Percentiles rank a stretch among this genome's conserved stretches.
Evolutionary conservation across 306 rosid species (phyloP).

Genomic region (Coriaria nepalensis): DNA sequence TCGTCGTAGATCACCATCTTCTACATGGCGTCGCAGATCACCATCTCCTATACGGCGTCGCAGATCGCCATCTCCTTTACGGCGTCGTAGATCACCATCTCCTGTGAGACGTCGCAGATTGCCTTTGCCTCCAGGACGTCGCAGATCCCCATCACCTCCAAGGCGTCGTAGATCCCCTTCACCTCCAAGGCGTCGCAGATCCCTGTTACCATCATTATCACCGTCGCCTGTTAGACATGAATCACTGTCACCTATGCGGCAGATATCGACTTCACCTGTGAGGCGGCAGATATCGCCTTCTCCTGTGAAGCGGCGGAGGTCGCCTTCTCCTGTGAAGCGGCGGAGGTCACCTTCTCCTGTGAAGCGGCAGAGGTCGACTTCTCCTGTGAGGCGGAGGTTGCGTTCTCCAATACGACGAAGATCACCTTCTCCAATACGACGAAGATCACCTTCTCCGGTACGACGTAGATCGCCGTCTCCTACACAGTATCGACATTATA

Average conservation of each 20-base stretch:
- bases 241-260: slow-evolving; percentile 12
- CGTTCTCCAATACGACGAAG: not conserved
- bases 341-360: slow-evolving; percentile 12
- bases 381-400: slow-evolving; percentile 1
- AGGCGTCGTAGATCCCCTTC: slow-evolving; percentile 28
- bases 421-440: slow-evolving; percentile 28
- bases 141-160: slow-evolving; percentile 21
- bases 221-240: slow-evolving; percentile 7
- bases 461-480: slow-evolving; percentile 20
- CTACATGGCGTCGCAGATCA: slow-evolving; percentile 32
- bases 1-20: slow-evolving; percentile 25
- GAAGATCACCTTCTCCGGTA: slow-evolving; percentile 16
- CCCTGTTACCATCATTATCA: not conserved
- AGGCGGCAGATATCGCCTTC: no score
- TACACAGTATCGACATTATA: not conserved
- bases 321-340: slow-evolving; percentile 7
- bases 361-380: slow-evolving; percentile 10
- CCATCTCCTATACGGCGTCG: slow-evolving; percentile 37
- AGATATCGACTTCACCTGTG: no score
- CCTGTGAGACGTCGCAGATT: slow-evolving; percentile 15
- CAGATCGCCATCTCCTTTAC: slow-evolving; percentile 44
- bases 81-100: slow-evolving; percentile 24
- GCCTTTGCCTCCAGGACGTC: slow-evolving; percentile 22
- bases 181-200: slow-evolving; percentile 15
- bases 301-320: no score